Evolutionary conservation across 2,329 filamentous ascomycete genomes (phyloP).

Genomic region (Colletotrichum orchidophilum): DNA sequence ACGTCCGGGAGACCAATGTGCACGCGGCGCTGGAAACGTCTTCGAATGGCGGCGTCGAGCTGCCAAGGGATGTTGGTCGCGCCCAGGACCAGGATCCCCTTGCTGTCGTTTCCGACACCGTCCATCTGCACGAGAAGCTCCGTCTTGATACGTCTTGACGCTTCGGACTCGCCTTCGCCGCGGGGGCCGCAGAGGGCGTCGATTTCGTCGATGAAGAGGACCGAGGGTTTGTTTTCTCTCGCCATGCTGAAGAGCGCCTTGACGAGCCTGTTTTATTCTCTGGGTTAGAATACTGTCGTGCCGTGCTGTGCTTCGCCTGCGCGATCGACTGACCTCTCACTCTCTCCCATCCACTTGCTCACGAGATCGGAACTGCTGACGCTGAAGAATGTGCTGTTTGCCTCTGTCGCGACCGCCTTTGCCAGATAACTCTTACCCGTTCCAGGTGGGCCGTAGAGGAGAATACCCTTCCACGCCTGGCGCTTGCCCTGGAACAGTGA

Average conservation of each 20-base stretch:
- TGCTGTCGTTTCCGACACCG: conserved; percentile 94
- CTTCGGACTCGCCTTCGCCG: conserved; percentile 95
- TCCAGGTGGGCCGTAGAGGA: conserved; percentile 94
- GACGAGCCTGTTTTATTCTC: conserved; percentile 71
- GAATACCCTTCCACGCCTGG: conserved; percentile 97
- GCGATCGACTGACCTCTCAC: conserved; percentile 76
- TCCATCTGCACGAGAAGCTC: conserved; percentile 99
- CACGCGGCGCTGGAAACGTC: conserved; percentile 94
- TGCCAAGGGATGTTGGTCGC: conserved; percentile 99
- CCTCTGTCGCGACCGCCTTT: conserved; percentile 97
- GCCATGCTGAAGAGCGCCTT: conserved; percentile 98
- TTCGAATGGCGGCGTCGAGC: conserved; percentile 92
- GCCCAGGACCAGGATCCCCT: conserved; percentile 91
- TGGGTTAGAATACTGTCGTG: background rate
- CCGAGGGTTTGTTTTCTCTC: conserved; percentile 95
- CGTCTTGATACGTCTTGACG: conserved; percentile 96
- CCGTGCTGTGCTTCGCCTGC: background rate
- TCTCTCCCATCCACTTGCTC: conserved; percentile 99
- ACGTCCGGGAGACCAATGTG: conserved; percentile 93
- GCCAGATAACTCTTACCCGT: conserved; percentile 98
- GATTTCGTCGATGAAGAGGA: conserved; percentile 99
- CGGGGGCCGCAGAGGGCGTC: conserved; percentile 95
- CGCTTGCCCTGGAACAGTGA: conserved; percentile 95
- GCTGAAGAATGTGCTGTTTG: conserved; percentile 99
- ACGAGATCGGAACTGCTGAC: conserved; percentile 97